Conservation (phyloP, 2,329 filamentous ascomycete species). For the Hypoxylon sp. region DNA sequence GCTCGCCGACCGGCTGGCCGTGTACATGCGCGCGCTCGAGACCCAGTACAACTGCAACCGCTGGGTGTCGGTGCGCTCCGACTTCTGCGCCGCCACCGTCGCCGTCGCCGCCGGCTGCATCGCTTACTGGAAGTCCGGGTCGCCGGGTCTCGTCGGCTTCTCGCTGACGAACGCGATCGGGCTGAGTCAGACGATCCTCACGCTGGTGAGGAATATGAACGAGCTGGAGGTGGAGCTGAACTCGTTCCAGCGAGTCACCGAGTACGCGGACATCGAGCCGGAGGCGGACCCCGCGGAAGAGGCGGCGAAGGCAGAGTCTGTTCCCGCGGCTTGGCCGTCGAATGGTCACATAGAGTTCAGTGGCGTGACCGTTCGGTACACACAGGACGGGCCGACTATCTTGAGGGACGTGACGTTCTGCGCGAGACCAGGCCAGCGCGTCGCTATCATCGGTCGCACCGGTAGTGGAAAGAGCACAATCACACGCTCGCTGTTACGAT, state of each 20-base stretch:
- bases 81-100: conserved; percentile 32
- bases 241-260: conserved; percentile 50
- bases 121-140: conserved; percentile 22
- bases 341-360: conserved; percentile 47
- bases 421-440: conserved; percentile 25
- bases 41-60: conserved; percentile 46
- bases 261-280: conserved; percentile 48
- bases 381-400: conserved; percentile 47
- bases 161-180: conserved; percentile 36
- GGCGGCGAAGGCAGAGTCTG: conserved; percentile 17
- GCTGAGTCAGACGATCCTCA: conserved; percentile 34
- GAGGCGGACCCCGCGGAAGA: conserved; percentile 43
- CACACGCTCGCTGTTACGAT: conserved; percentile 41
- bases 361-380: conserved; percentile 47
- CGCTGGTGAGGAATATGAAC: conserved; percentile 36
- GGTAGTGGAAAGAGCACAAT: conserved; percentile 71
- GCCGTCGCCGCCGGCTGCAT: conserved; percentile 24
- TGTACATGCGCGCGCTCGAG: conserved; percentile 49
- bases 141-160: conserved; percentile 32
- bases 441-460: conserved; percentile 31
- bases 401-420: conserved; percentile 46
- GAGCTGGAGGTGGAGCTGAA: conserved; percentile 40
- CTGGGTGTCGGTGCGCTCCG: conserved; percentile 34
- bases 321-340: conserved; percentile 46
- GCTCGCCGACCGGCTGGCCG: conserved; percentile 48